Evolutionary conservation across 352 stramenopile species (phyloP).

Genomic region (Labyrinthula sp.): DNA sequence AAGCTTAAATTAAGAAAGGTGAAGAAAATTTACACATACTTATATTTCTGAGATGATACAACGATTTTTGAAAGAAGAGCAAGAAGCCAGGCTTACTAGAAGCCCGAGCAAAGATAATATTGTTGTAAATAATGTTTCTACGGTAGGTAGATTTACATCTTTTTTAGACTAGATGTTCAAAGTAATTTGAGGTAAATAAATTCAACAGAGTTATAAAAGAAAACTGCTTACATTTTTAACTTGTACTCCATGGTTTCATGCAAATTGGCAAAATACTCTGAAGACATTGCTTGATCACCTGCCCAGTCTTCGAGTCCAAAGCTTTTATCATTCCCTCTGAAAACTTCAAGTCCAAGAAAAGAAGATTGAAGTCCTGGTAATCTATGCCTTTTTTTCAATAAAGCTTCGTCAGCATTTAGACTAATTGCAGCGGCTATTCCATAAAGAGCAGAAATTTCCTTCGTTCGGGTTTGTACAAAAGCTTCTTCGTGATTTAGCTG

Average conservation of each 20-base stretch:
- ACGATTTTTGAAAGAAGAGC: too few relatives aligned
- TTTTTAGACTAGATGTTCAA: too few relatives aligned
- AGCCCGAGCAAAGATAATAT: too few relatives aligned
- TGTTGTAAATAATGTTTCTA: too few relatives aligned
- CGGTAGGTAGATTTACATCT: too few relatives aligned
- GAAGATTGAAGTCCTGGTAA: slow-evolving; percentile 19
- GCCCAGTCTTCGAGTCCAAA: slow-evolving; percentile 24
- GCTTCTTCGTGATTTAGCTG: slow-evolving; percentile 12
- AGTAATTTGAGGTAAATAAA: too few relatives aligned
- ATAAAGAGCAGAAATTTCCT: slow-evolving; percentile 19
- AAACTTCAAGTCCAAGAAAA: slow-evolving; percentile 15
- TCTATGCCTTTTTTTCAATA: slow-evolving; percentile 20
- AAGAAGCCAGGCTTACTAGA: too few relatives aligned
- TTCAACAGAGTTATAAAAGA: too few relatives aligned
- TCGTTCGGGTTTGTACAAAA: slow-evolving; percentile 11
- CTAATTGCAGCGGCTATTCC: slow-evolving; percentile 21
- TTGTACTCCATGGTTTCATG: slow-evolving; percentile 27
- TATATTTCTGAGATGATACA: too few relatives aligned
- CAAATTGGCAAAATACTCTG: slow-evolving; percentile 25
- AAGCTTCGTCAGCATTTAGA: slow-evolving; percentile 9
- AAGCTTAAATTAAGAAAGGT: too few relatives aligned
- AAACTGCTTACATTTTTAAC: slow-evolving; percentile 28
- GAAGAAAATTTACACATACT: too few relatives aligned
- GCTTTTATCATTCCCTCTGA: slow-evolving; percentile 6
- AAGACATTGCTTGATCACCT: slow-evolving; percentile 10